These are phyloP conservation scores for Zymoseptoria brevis DNA, from an alignment of 2,329 filamentous ascomycete genomes.

Conservation along the genomic window DNA sequence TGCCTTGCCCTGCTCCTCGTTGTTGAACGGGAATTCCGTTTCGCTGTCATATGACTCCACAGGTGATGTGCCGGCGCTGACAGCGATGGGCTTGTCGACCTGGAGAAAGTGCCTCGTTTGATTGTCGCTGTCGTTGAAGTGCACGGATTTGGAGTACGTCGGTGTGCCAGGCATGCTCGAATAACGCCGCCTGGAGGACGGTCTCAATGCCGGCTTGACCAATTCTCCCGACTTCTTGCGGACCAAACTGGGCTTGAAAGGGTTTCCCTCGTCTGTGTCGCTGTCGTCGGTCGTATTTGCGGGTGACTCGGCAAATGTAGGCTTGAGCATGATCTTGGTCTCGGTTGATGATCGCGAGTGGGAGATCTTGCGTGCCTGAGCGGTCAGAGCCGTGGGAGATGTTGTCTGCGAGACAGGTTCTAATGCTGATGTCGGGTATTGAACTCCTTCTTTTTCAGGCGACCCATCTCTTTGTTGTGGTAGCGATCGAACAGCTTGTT, in stretches of 20 bases:
- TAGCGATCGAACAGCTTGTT: constrained; percentile 76
- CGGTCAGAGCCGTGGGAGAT: constrained; percentile 40
- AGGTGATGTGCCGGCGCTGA: constrained; percentile 88
- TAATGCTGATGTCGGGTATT: constrained; percentile 17
- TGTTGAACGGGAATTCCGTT: constrained; percentile 75
- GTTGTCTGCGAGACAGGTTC: constrained; percentile 29
- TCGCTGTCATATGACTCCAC: constrained; percentile 83
- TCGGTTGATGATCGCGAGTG: constrained; percentile 55
- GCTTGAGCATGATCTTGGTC: constrained; percentile 41
- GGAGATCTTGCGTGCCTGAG: constrained; percentile 52
- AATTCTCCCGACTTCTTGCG: constrained; percentile 98
- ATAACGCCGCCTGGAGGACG: constrained; percentile 69
- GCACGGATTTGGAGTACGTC: constrained; percentile 92
- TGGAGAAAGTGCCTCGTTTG: constrained; percentile 94
- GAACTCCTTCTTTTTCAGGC: constrained; percentile 35
- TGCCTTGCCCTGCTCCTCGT: constrained; percentile 46
- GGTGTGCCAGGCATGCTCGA: constrained; percentile 97
- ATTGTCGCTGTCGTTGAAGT: constrained; percentile 94
- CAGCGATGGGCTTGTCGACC: constrained; percentile 87
- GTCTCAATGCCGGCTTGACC: constrained; percentile 81
- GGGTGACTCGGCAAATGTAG: constrained; percentile 37
- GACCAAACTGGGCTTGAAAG: constrained; percentile 74
- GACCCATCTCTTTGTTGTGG: constrained; percentile 57
- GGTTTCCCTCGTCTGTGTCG: constrained; percentile 41
- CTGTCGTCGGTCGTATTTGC: constrained; percentile 42